A percentile compares a stretch with the other conserved stretches of the same genome.
Evolutionary conservation across 805 yeast genomes (phyloP).

Genomic region (Lipomyces chichibuensis): DNA sequence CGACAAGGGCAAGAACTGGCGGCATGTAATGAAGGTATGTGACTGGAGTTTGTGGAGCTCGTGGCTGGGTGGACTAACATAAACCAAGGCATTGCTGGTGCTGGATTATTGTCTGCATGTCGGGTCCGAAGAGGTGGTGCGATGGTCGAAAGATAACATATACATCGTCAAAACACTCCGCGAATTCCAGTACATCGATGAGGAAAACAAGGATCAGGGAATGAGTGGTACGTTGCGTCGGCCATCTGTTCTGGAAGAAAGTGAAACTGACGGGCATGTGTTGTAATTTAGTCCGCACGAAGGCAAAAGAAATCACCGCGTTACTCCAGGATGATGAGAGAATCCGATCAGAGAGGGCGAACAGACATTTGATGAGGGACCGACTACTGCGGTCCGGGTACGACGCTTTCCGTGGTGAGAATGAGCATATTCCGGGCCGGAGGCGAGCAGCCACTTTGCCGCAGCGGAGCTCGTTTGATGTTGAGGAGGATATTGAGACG

Average conservation of each 20-base stretch:
- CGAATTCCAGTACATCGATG: conserved; percentile 84
- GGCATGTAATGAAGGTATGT: conserved; percentile 77
- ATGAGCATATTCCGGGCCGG: conserved; percentile 6
- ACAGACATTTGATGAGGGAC: conserved; percentile 40
- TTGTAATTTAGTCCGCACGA: conserved; percentile 58
- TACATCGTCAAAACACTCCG: conserved; percentile 87
- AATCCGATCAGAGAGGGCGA: conserved; percentile 66
- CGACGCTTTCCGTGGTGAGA: conserved; percentile 14
- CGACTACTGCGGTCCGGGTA: conserved; percentile 23
- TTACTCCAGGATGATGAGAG: conserved; percentile 81
- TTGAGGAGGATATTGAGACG: conserved; percentile 59
- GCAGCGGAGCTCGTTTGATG: neutral
- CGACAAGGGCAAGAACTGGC: conserved; percentile 96
- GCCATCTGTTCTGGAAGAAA: too few species aligned
- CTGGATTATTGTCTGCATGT: conserved; percentile 81
- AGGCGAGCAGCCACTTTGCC: conserved; percentile 14
- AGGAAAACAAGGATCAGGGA: conserved; percentile 81
- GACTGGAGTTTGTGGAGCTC: neutral
- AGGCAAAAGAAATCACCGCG: conserved; percentile 86
- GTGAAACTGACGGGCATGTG: neutral
- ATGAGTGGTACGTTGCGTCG: conserved; percentile 52
- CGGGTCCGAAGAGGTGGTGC: conserved; percentile 86
- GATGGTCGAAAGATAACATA: conserved; percentile 88
- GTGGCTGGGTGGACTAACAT: neutral
- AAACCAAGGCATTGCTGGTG: conserved; percentile 65